Conservation (phyloP, 805 yeast genomes). For the Monosporozyma solicola region DNA sequence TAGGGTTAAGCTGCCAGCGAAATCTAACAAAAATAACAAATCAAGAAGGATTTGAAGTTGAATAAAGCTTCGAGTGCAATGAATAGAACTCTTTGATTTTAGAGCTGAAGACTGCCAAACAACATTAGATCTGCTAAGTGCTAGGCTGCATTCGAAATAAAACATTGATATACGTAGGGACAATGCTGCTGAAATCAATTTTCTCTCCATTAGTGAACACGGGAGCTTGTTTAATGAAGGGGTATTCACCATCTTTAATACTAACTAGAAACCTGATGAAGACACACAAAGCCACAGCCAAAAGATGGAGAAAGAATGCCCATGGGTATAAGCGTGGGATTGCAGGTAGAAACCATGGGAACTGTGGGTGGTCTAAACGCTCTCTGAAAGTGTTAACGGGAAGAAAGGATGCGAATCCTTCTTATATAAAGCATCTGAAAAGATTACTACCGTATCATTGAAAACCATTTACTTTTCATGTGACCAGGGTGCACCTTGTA, state of each 20-base stretch:
- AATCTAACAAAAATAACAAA: not conserved
- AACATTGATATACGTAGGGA: not conserved
- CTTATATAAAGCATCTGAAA: conserved; percentile 51
- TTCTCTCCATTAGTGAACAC: conserved; percentile 2
- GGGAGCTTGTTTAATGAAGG: conserved; percentile 2
- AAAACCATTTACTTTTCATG: not conserved
- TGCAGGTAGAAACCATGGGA: conserved; percentile 89
- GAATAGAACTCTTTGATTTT: not conserved
- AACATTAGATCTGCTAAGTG: not conserved
- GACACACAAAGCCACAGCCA: conserved; percentile 80
- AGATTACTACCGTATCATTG: conserved; percentile 42
- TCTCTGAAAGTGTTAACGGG: conserved; percentile 52
- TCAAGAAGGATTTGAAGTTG: not conserved
- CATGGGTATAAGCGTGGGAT: conserved; percentile 57
- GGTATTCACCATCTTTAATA: conserved; percentile 10
- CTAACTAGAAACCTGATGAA: conserved; percentile 41
- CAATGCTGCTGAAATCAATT: not conserved
- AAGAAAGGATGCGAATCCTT: conserved; percentile 44
- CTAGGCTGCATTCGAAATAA: not conserved
- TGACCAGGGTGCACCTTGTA: not conserved
- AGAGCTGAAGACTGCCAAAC: not conserved
- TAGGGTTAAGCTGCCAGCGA: not conserved
- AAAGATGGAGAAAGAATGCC: conserved; percentile 74
- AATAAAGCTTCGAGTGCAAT: not conserved
- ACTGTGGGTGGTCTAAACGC: conserved; percentile 73